Evolutionary conservation across 495 filamentous ascomycete species (phyloP).

Genomic region (Penicillium angulare): DNA sequence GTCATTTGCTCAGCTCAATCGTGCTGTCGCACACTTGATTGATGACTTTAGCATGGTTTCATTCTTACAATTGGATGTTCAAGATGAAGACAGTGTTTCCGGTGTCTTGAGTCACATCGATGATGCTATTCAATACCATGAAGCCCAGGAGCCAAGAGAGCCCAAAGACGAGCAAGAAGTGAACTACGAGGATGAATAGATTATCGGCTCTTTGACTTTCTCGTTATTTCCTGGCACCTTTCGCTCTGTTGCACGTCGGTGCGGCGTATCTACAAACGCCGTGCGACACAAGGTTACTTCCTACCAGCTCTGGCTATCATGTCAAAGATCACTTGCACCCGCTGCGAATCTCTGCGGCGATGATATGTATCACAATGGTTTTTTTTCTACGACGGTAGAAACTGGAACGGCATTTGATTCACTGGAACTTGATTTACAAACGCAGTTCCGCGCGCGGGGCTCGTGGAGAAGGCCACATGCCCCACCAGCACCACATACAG

Average conservation of each 20-base stretch:
- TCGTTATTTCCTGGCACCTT: too few relatives aligned
- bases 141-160: conserved; percentile 92
- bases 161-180: conserved; percentile 74
- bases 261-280: neutral
- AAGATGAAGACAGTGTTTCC: conserved; percentile 90
- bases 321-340: too few relatives aligned
- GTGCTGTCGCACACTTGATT: conserved; percentile 82
- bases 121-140: conserved; percentile 92
- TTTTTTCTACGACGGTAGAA: neutral
- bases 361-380: neutral
- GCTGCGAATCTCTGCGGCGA: too few relatives aligned
- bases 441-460: neutral
- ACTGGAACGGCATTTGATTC: neutral
- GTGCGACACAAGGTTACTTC: too few relatives aligned
- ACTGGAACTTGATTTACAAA: neutral
- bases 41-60: conserved; percentile 98
- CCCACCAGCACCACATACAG: conserved; percentile 1
- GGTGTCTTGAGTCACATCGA: conserved; percentile 95
- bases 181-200: conserved; percentile 54
- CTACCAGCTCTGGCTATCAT: too few relatives aligned
- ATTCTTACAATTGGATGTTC: conserved; percentile 83
- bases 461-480: neutral
- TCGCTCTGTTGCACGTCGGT: too few relatives aligned
- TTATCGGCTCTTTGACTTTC: neutral
- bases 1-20: conserved; percentile 75